Conservation (phyloP, 2,329 filamentous ascomycete genomes). For the Fusarium torreyae region DNA sequence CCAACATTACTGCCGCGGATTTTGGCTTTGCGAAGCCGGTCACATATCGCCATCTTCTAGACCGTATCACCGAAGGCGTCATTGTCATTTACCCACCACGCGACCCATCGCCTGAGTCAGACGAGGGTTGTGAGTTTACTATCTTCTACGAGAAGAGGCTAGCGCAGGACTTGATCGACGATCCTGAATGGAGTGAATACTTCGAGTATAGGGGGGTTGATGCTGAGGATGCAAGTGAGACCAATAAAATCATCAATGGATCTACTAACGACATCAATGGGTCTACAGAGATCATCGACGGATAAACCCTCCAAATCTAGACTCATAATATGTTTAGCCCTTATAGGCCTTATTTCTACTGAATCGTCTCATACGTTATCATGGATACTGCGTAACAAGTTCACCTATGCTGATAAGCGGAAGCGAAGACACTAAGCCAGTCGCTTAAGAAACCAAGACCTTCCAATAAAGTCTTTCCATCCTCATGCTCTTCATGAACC, state of each 20-base stretch:
- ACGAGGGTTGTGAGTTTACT: constrained; percentile 56
- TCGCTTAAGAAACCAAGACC: background rate
- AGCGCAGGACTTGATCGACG: constrained; percentile 51
- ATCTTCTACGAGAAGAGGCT: constrained; percentile 56
- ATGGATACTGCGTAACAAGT: too few relatives aligned
- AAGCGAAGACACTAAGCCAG: too few relatives aligned
- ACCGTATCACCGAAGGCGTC: constrained; percentile 50
- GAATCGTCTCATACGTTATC: too few relatives aligned
- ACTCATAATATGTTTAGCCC: background rate
- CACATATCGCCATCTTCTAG: constrained; percentile 53
- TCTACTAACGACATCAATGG: background rate
- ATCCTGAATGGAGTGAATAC: constrained; percentile 55
- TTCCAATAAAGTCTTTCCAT: constrained; percentile 42
- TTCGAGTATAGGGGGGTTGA: constrained; percentile 59
- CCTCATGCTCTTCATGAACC: constrained; percentile 28
- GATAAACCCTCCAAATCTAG: background rate
- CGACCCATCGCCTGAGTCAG: constrained; percentile 40
- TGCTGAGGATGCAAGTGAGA: constrained; percentile 18
- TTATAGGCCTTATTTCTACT: too few relatives aligned
- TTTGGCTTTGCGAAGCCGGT: constrained; percentile 57
- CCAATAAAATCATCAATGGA: background rate
- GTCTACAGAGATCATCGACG: background rate
- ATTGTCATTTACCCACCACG: constrained; percentile 54
- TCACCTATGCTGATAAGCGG: too few relatives aligned
- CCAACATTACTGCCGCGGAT: constrained; percentile 48